Evolutionary conservation across 2,329 filamentous ascomycete species (phyloP).

Genomic region (Botrytis hyacinthi): DNA sequence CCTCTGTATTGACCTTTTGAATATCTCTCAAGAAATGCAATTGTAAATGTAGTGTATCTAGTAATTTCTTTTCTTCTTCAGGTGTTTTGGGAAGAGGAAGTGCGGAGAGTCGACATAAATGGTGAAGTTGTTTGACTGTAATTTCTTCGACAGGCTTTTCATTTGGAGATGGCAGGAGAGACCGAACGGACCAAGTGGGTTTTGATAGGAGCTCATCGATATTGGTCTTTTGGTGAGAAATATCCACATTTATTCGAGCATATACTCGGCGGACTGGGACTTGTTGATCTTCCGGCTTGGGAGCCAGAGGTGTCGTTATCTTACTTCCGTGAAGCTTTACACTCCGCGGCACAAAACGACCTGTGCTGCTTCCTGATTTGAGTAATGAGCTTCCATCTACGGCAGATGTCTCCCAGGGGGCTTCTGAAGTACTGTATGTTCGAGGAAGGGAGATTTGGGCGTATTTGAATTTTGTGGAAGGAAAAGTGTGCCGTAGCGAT

Average conservation of each 20-base stretch:
- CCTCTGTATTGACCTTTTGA: conserved; percentile 72
- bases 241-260: not conserved
- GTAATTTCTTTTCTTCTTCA: conserved; percentile 67
- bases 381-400: not conserved
- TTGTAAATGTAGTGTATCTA: conserved; percentile 74
- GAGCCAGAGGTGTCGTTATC: not conserved
- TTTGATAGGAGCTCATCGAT: conserved; percentile 55
- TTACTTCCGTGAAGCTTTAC: conserved; percentile 12
- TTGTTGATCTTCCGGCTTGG: conserved; percentile 10
- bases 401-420: not conserved
- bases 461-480: not conserved
- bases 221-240: conserved; percentile 22
- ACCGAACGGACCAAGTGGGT: conserved; percentile 81
- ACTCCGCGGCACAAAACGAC: conserved; percentile 1
- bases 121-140: conserved; percentile 67
- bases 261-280: conserved; percentile 4
- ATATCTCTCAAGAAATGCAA: conserved; percentile 88
- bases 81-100: conserved; percentile 67
- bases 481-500: conserved; percentile 14
- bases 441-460: not conserved
- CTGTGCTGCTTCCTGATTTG: not conserved
- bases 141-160: conserved; percentile 36
- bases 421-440: conserved; percentile 7
- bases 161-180: conserved; percentile 57
- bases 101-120: conserved; percentile 85